These are phyloP conservation scores for Lactifluus rugatus DNA, from an alignment of 768 basidiomycete species.

Conservation along the genomic window DNA sequence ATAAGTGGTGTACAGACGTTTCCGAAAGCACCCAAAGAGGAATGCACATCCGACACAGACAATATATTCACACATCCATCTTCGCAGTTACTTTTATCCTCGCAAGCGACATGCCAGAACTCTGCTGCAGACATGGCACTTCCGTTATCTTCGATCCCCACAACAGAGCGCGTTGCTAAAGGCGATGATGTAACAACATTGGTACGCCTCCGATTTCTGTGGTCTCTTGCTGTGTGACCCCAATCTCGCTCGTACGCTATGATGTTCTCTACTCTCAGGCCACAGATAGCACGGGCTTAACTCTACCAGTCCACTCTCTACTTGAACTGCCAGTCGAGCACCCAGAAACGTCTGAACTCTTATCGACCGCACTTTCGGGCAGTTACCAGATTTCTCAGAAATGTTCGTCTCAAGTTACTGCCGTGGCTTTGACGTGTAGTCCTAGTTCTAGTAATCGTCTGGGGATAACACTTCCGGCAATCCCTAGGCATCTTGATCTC, in stretches of 20 bases:
- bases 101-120: not conserved
- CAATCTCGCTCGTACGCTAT: not conserved
- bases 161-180: not conserved
- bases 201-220: not conserved
- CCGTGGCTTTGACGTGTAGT: not conserved
- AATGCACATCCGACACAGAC: no score
- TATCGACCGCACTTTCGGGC: not conserved
- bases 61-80: not conserved
- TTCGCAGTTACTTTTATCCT: not conserved
- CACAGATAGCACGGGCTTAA: not conserved
- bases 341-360: not conserved
- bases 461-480: not conserved
- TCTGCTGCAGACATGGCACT: not conserved
- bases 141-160: not conserved
- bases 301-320: not conserved
- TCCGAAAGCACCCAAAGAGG: no score
- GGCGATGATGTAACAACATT: not conserved
- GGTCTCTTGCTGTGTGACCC: not conserved
- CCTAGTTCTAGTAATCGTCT: not conserved
- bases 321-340: not conserved
- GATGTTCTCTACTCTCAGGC: not conserved
- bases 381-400: not conserved
- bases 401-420: not conserved
- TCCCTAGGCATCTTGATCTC: not conserved
- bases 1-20: not conserved